Conservation (phyloP, 371 early-diverging fungal species). For the Lichtheimia ornata region DNA sequence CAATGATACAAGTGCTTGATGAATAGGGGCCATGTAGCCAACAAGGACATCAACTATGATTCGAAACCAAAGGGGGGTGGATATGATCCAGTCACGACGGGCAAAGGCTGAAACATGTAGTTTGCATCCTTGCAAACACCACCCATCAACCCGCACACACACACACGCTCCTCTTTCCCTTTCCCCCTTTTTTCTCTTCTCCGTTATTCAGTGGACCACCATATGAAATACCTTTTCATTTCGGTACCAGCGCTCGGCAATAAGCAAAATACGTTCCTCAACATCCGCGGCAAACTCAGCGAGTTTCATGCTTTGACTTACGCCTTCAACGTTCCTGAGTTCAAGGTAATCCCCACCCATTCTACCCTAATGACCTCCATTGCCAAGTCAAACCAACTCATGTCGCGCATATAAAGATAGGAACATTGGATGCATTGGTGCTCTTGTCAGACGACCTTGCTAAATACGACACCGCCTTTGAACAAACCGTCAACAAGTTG, state of each 20-base stretch:
- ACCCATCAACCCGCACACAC: too few relatives aligned
- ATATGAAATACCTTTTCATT: slow-evolving; percentile 48
- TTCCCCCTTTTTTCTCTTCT: too few relatives aligned
- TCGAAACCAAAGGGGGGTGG: too few relatives aligned
- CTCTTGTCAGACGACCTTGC: slow-evolving; percentile 89
- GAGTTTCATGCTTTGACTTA: slow-evolving; percentile 37
- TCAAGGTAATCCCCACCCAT: slow-evolving; percentile 34
- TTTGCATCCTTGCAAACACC: too few relatives aligned
- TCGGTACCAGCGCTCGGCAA: slow-evolving; percentile 52
- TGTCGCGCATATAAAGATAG: slow-evolving; percentile 62
- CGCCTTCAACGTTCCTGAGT: slow-evolving; percentile 51
- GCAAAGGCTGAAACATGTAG: too few relatives aligned
- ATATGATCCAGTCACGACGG: too few relatives aligned
- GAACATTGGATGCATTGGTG: slow-evolving; percentile 90
- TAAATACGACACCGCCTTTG: slow-evolving; percentile 79
- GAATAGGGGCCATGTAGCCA: too few relatives aligned
- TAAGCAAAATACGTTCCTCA: slow-evolving; percentile 41
- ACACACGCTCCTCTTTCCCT: too few relatives aligned
- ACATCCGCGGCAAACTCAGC: slow-evolving; percentile 43
- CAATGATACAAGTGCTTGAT: too few relatives aligned
- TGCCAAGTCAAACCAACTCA: not conserved
- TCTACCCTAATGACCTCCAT: not conserved
- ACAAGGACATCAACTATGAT: too few relatives aligned
- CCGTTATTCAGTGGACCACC: too few relatives aligned
- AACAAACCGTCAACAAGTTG: slow-evolving; percentile 74